These are phyloP conservation scores for Candida dajiaensis DNA, from an alignment of 805 yeast species.

Conservation along the genomic window DNA sequence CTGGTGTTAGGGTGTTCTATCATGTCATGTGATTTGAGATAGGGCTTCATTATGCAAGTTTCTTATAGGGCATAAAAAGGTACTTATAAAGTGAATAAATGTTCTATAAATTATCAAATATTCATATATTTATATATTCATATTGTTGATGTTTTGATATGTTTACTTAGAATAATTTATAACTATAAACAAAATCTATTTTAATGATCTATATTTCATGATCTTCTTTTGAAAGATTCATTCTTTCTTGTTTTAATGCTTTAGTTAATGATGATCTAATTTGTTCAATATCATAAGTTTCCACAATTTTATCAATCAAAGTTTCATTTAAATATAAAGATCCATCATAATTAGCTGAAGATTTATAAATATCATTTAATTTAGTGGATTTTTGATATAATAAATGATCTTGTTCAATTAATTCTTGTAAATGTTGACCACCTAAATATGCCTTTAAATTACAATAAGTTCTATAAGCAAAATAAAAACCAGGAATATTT, in stretches of 20 bases:
- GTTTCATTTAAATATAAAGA: constrained; percentile 38
- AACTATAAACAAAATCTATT: too few relatives aligned
- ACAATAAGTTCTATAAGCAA: constrained; percentile 77
- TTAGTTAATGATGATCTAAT: constrained; percentile 38
- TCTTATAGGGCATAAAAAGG: background rate
- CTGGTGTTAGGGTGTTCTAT: constrained; percentile 4
- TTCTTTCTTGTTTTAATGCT: constrained; percentile 54
- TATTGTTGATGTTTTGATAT: too few relatives aligned
- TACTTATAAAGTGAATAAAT: too few relatives aligned
- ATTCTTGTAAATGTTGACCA: constrained; percentile 55
- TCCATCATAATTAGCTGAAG: constrained; percentile 19
- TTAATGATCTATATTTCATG: background rate
- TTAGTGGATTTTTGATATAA: constrained; percentile 26
- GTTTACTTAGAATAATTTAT: too few relatives aligned
- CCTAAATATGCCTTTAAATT: constrained; percentile 77
- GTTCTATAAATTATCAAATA: too few relatives aligned
- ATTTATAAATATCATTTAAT: constrained; percentile 25
- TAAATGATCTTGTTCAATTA: constrained; percentile 42
- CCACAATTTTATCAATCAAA: constrained; percentile 39
- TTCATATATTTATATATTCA: too few relatives aligned
- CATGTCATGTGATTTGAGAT: constrained; percentile 6
- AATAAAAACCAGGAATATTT: constrained; percentile 85
- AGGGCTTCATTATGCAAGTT: constrained; percentile 3
- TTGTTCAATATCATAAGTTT: constrained; percentile 39
- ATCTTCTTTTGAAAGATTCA: too few relatives aligned